Evolutionary conservation across 768 basidiomycete species (phyloP).

Genomic region (Epithele typhae): DNA sequence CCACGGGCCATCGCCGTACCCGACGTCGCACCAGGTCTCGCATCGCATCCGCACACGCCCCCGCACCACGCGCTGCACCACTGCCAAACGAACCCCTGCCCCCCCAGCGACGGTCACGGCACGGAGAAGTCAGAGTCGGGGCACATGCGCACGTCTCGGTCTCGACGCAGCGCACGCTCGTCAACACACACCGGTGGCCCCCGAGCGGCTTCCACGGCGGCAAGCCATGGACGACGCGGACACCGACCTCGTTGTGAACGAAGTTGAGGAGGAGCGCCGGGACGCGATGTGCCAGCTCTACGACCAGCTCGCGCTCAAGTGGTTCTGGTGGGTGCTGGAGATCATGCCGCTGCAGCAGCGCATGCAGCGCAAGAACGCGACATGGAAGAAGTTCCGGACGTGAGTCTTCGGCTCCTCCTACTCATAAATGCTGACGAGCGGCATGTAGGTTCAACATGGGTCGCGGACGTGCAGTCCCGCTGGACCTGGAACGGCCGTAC

Average conservation of each 20-base stretch:
- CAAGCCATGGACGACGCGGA: slow-evolving; percentile 4
- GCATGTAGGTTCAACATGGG: slow-evolving; percentile 20
- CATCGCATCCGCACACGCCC: background rate
- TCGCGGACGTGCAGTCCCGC: slow-evolving; percentile 9
- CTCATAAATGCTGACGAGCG: background rate
- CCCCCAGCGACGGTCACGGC: background rate
- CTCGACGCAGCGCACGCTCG: background rate
- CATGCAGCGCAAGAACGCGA: slow-evolving; percentile 11
- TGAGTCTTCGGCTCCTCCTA: slow-evolving; percentile 5
- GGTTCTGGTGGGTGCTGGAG: slow-evolving; percentile 68
- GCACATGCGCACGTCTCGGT: background rate
- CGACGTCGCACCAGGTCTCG: background rate
- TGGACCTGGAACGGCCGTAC: slow-evolving; percentile 3
- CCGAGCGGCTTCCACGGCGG: too few relatives aligned
- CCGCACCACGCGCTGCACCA: background rate
- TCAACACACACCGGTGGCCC: too few relatives aligned
- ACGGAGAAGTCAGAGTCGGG: too few relatives aligned
- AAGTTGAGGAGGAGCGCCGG: slow-evolving; percentile 59
- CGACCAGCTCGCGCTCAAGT: slow-evolving; percentile 51
- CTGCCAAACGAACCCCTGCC: background rate
- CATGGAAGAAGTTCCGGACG: slow-evolving; percentile 16
- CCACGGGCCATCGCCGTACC: too few relatives aligned
- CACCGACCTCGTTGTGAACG: slow-evolving; percentile 12
- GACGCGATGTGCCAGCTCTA: slow-evolving; percentile 51
- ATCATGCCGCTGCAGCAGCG: slow-evolving; percentile 30